Evolutionary conservation across 352 stramenopile genomes (phyloP).

Genomic region (Pythium volutum): DNA sequence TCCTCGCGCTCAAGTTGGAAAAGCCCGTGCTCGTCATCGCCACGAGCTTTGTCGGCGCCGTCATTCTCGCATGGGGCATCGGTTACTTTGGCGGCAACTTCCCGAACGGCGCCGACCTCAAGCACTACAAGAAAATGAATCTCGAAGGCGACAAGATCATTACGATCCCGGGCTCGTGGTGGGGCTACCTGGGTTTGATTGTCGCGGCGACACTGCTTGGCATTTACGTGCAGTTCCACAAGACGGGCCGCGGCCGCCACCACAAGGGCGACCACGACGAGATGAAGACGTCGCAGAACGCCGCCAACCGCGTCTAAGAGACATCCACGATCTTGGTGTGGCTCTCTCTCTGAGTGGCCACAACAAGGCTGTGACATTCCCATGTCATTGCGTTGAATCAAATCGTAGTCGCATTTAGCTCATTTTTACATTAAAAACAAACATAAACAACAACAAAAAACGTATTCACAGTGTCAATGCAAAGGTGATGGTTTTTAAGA

Average conservation of each 20-base stretch:
- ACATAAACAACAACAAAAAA: too few species aligned
- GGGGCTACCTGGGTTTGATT: neutral
- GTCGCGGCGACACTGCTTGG: neutral
- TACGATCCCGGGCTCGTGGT: constrained; percentile 22
- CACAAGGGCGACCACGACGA: constrained; percentile 14
- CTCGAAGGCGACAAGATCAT: constrained; percentile 24
- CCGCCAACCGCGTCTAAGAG: neutral
- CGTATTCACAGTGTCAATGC: too few species aligned
- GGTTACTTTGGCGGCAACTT: constrained; percentile 60
- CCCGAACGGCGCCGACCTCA: constrained; percentile 47
- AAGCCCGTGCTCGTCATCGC: constrained; percentile 53
- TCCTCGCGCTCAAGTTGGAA: constrained; percentile 48
- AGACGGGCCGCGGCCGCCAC: constrained; percentile 5
- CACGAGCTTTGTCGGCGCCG: constrained; percentile 47
- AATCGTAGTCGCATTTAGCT: too few species aligned
- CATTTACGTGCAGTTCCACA: neutral
- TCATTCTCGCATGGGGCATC: constrained; percentile 39
- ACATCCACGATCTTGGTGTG: too few species aligned
- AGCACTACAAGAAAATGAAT: constrained; percentile 26
- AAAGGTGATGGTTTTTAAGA: too few species aligned
- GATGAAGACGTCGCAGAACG: neutral
- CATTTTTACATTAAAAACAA: too few species aligned
- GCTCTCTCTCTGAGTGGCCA: too few species aligned
- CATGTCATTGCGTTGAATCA: too few species aligned
- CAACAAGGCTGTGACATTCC: too few species aligned